phyloP scores from a whole-genome alignment of 2,329 filamentous ascomycete species.

The Neonectria neomacrospora region DNA sequence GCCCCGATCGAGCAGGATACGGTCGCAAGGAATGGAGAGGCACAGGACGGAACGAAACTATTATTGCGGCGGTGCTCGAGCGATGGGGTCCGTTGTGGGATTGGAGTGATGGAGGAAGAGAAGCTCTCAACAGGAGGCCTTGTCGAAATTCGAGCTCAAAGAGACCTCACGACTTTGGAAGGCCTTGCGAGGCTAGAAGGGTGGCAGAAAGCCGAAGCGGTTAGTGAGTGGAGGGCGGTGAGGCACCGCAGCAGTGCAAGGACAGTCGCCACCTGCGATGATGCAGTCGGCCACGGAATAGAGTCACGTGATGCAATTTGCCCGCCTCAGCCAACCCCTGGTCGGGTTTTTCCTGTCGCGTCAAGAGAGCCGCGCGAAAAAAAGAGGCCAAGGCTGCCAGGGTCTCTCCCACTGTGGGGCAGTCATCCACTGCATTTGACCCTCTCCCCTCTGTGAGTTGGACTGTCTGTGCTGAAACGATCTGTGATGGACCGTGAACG shows the following conservation, averaged over 20 bases:
- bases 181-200: slow-evolving; percentile 13
- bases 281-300: background rate
- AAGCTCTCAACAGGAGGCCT: slow-evolving; percentile 22
- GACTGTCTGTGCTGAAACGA: slow-evolving; percentile 12
- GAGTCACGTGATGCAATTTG: background rate
- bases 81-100: slow-evolving; percentile 9
- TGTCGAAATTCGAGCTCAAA: slow-evolving; percentile 25
- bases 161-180: slow-evolving; percentile 9
- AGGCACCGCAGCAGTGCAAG: background rate
- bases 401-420: background rate
- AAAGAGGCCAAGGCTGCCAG: background rate
- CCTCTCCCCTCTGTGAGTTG: background rate
- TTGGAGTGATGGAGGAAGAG: slow-evolving; percentile 9
- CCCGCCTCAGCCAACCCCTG: background rate
- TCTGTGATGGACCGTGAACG: background rate
- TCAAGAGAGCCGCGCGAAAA: background rate
- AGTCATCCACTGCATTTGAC: background rate
- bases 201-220: slow-evolving; percentile 23
- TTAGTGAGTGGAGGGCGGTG: slow-evolving; percentile 13
- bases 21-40: slow-evolving; percentile 12
- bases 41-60: background rate
- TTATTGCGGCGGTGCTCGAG: slow-evolving; percentile 7
- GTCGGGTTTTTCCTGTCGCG: background rate
- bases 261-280: background rate
- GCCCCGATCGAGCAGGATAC: slow-evolving; percentile 16